Percentiles rank a stretch among this genome's conserved stretches.
These are phyloP conservation scores for Fusarium sp. DNA, from an alignment of 2,329 filamentous ascomycete species.

Conservation along the genomic window DNA sequence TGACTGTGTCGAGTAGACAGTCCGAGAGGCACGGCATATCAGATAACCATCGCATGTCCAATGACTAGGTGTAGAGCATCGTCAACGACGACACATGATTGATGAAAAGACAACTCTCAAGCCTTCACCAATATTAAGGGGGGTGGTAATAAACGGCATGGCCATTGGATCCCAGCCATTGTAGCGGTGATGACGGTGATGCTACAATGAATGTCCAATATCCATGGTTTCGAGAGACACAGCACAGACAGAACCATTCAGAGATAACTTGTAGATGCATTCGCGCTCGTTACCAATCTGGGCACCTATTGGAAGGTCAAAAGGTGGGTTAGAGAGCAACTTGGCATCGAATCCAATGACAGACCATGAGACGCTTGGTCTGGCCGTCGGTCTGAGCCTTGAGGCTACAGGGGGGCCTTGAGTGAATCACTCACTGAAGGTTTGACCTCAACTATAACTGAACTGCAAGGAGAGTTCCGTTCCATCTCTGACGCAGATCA, in stretches of 20 bases:
- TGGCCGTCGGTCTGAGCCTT: slow-evolving; percentile 31
- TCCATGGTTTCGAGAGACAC: neutral
- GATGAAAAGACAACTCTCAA: neutral
- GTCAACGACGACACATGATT: slow-evolving; percentile 8
- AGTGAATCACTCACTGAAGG: neutral
- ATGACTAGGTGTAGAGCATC: neutral
- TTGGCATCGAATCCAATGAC: slow-evolving; percentile 21
- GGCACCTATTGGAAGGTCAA: slow-evolving; percentile 16
- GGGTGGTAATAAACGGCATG: slow-evolving; percentile 12
- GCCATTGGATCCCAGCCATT: neutral
- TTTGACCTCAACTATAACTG: neutral
- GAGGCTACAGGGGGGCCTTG: slow-evolving; percentile 12
- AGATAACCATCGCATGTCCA: neutral
- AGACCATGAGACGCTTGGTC: slow-evolving; percentile 7
- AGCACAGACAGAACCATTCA: neutral
- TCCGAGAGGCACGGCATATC: slow-evolving; percentile 7
- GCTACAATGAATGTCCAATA: slow-evolving; percentile 13
- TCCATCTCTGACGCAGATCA: slow-evolving; percentile 17
- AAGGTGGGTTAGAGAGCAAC: slow-evolving; percentile 2
- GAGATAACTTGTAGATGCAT: slow-evolving; percentile 17
- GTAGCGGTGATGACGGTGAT: slow-evolving; percentile 35
- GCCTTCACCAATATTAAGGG: neutral
- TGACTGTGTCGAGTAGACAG: slow-evolving; percentile 1
- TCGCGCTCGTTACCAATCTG: slow-evolving; percentile 43
- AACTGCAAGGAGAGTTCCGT: slow-evolving; percentile 18